Evolutionary conservation across 805 yeast genomes (phyloP).

Genomic region (Saccharomycopsis sp.): DNA sequence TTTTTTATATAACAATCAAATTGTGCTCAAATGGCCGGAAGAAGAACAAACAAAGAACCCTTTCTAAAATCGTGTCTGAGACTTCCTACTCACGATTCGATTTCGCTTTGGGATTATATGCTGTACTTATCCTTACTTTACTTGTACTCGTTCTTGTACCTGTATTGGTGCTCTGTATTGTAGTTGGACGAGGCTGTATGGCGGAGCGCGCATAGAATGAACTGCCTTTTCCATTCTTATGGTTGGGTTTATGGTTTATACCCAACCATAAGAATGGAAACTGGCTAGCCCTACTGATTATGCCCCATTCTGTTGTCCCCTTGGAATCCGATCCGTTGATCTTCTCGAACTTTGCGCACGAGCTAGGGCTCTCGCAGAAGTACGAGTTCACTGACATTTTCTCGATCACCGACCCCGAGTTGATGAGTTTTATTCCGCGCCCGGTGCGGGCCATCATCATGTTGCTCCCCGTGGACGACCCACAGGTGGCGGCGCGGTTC

Average conservation of each 20-base stretch:
- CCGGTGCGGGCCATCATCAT: constrained; percentile 72
- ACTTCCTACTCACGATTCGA: constrained; percentile 3
- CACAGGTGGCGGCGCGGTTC: constrained; percentile 17
- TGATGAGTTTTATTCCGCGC: constrained; percentile 70
- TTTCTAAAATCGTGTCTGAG: constrained; percentile 13
- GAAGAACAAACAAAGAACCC: constrained; percentile 18
- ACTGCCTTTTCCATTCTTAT: too few species aligned
- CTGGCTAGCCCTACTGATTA: too few species aligned
- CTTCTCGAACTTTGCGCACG: constrained; percentile 58
- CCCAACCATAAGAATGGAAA: too few species aligned
- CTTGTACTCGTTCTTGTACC: background rate
- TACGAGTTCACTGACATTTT: constrained; percentile 71
- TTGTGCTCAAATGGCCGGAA: constrained; percentile 22
- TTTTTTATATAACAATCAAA: too few species aligned
- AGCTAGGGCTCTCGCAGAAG: constrained; percentile 55
- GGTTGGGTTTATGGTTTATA: too few species aligned
- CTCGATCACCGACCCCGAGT: constrained; percentile 76
- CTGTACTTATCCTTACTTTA: too few species aligned
- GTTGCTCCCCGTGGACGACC: constrained; percentile 71
- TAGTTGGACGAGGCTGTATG: background rate
- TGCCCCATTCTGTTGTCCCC: constrained; percentile 54
- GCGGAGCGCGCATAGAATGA: background rate
- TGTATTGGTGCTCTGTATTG: background rate
- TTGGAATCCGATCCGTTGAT: constrained; percentile 85
- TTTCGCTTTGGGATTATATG: constrained; percentile 21